These are phyloP conservation scores for Vinca minor DNA, from an alignment of 257 asterid species.

Conservation along the genomic window DNA sequence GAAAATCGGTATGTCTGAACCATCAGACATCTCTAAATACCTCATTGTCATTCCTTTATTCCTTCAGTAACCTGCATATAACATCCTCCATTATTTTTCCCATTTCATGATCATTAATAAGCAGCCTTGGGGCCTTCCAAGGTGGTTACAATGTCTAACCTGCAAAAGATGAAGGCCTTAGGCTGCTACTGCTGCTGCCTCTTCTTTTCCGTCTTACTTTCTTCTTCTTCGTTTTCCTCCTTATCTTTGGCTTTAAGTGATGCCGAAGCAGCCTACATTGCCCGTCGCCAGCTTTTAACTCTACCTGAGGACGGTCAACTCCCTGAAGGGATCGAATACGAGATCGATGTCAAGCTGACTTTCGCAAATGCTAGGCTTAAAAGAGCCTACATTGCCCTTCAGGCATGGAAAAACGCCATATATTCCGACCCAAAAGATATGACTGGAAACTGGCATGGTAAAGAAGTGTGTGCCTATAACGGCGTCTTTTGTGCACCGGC, in stretches of 20 bases:
- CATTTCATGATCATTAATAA: constrained; percentile 18
- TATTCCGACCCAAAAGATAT: constrained; percentile 70
- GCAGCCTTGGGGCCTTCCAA: constrained; percentile 63
- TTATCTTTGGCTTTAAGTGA: constrained; percentile 23
- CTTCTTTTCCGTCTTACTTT: constrained; percentile 22
- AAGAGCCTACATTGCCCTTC: constrained; percentile 56
- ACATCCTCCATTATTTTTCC: constrained; percentile 14
- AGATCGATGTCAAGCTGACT: neutral
- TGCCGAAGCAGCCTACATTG: constrained; percentile 21
- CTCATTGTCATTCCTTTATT: constrained; percentile 21
- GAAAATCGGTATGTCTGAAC: constrained; percentile 18
- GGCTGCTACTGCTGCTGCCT: constrained; percentile 30
- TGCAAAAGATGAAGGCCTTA: constrained; percentile 38
- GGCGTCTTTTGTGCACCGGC: constrained; percentile 65
- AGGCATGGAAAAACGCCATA: constrained; percentile 62
- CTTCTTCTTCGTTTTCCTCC: constrained; percentile 16
- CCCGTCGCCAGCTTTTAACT: constrained; percentile 24
- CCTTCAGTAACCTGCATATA: constrained; percentile 21
- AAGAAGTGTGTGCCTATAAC: constrained; percentile 53
- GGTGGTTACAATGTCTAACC: constrained; percentile 43
- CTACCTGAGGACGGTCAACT: constrained; percentile 14
- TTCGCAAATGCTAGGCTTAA: constrained; percentile 41
- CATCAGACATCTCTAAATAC: constrained; percentile 4
- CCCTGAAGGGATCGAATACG: constrained; percentile 8
- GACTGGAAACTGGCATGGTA: constrained; percentile 69